Conservation (phyloP, 2,329 filamentous ascomycete genomes). For the Elsinoe arachidis region DNA sequence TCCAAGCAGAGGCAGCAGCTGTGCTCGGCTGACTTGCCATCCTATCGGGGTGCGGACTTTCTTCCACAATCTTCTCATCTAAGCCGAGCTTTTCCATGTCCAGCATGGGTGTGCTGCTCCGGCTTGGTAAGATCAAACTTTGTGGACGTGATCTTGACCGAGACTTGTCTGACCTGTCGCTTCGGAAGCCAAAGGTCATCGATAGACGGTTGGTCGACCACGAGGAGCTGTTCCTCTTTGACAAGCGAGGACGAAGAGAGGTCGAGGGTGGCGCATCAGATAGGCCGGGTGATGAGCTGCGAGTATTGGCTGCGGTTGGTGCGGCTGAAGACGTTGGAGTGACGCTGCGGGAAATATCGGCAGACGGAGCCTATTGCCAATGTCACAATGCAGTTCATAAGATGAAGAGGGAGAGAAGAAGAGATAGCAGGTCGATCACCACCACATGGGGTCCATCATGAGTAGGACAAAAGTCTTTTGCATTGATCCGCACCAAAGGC, state of each 20-base stretch:
- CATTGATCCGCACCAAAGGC: slow-evolving; percentile 14
- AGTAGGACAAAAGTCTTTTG: slow-evolving; percentile 7
- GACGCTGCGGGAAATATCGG: slow-evolving; percentile 1
- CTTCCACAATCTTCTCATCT: slow-evolving; percentile 9
- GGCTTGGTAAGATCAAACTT: slow-evolving; percentile 9
- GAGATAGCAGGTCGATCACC: slow-evolving; percentile 4
- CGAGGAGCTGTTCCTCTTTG: slow-evolving; percentile 7
- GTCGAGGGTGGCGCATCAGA: neutral
- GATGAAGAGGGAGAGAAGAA: slow-evolving; percentile 17
- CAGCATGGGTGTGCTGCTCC: slow-evolving; percentile 4
- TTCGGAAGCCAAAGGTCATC: neutral
- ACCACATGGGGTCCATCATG: neutral
- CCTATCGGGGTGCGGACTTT: neutral
- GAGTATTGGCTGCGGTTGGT: neutral
- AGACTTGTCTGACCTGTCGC: neutral
- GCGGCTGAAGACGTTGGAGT: neutral
- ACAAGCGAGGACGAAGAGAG: neutral
- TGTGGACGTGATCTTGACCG: slow-evolving; percentile 1
- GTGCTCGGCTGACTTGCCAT: neutral
- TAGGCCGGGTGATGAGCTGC: neutral
- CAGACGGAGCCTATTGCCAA: neutral
- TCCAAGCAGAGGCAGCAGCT: slow-evolving; percentile 12
- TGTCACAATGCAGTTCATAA: slow-evolving; percentile 13
- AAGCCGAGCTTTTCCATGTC: neutral
- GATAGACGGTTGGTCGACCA: slow-evolving; percentile 2